These are phyloP conservation scores for Sambucus nigra DNA, from an alignment of 129 eudicot genomes.

Conservation along the genomic window DNA sequence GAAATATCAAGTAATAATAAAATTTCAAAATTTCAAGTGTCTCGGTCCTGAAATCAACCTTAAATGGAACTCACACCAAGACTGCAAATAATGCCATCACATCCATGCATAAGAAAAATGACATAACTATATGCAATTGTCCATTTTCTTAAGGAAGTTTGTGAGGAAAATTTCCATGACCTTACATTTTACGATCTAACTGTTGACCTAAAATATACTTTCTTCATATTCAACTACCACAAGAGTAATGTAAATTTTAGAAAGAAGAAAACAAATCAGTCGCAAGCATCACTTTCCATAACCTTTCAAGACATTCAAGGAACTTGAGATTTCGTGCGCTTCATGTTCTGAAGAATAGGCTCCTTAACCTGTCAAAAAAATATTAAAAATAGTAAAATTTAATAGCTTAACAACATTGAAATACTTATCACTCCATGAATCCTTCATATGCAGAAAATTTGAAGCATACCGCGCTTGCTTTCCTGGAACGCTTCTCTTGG, in stretches of 20 bases:
- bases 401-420: not conserved
- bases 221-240: not conserved
- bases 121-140: too few species aligned
- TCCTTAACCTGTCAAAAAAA: conserved; percentile 54
- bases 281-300: not conserved
- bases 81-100: too few species aligned
- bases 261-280: not conserved
- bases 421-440: not conserved
- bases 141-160: too few species aligned
- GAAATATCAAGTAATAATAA: too few species aligned
- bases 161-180: too few species aligned
- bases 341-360: conserved; percentile 66
- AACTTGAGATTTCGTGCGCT: conserved; percentile 71
- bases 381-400: not conserved
- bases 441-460: not conserved
- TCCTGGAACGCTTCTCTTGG: conserved; percentile 60
- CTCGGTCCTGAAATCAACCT: too few species aligned
- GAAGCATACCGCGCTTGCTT: conserved; percentile 78
- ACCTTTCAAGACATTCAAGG: conserved; percentile 6
- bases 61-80: too few species aligned
- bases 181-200: not conserved
- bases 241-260: conserved; percentile 3
- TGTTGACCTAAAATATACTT: not conserved
- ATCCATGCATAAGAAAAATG: too few species aligned
- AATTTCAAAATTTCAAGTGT: too few species aligned